Percentiles rank a stretch among this genome's conserved stretches.
Evolutionary conservation across 495 filamentous ascomycete genomes (phyloP).

Genomic region (Penicillium nucicola): DNA sequence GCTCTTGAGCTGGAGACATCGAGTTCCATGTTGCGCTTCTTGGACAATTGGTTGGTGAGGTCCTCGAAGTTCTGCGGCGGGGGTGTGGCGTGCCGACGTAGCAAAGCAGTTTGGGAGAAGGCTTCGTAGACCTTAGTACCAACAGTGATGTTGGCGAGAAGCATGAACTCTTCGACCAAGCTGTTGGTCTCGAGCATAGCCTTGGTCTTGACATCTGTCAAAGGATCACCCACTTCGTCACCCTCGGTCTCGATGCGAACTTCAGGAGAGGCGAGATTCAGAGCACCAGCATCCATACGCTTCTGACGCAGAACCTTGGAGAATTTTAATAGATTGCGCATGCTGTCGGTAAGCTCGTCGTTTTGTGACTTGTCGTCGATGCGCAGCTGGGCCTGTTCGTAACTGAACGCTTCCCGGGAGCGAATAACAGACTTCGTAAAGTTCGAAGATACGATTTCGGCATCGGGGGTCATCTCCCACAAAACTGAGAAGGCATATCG

Average conservation of each 20-base stretch:
- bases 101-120: conserved; percentile 92
- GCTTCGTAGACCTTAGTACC: conserved; percentile 81
- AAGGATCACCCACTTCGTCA: conserved; percentile 93
- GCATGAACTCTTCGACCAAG: conserved; percentile 98
- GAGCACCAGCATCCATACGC: conserved; percentile 90
- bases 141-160: conserved; percentile 94
- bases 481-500: conserved; percentile 93
- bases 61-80: conserved; percentile 96
- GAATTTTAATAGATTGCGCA: conserved; percentile 81
- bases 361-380: conserved; percentile 84
- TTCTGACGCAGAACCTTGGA: conserved; percentile 94
- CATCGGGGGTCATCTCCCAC: conserved; percentile 86
- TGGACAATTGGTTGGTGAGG: conserved; percentile 80
- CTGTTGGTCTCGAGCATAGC: conserved; percentile 93
- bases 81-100: conserved; percentile 86
- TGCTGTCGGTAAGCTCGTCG: conserved; percentile 85
- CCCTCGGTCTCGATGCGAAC: conserved; percentile 91
- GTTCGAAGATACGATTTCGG: conserved; percentile 72
- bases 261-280: conserved; percentile 94
- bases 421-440: conserved; percentile 98
- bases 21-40: conserved; percentile 76
- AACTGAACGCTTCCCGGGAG: conserved; percentile 96
- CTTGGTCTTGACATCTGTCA: conserved; percentile 90
- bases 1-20: conserved; percentile 82
- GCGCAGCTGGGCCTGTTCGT: conserved; percentile 89